phyloP scores from a whole-genome alignment of 1,284 basidiomycete genomes.

The Rhodotorula sp. region DNA sequence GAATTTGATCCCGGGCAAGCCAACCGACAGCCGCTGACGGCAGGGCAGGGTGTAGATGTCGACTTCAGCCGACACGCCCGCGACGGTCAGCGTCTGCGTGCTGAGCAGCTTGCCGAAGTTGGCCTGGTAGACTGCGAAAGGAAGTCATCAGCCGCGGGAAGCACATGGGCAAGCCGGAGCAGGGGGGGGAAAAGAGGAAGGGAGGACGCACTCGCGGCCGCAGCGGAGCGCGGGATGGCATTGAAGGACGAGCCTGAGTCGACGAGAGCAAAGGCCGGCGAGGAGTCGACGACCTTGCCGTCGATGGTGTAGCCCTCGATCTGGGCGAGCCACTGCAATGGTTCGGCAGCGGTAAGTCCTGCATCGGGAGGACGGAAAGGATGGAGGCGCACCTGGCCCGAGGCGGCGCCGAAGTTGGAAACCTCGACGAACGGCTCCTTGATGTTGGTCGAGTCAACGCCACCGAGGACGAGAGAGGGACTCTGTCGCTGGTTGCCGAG shows the following conservation, averaged over 20 bases:
- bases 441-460: neutral
- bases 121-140: neutral
- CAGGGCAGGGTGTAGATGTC: neutral
- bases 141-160: too few relatives aligned
- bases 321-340: neutral
- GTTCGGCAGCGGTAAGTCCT: neutral
- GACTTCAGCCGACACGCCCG: neutral
- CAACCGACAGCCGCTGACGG: rapidly evolving
- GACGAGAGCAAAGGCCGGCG: neutral
- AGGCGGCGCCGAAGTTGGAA: neutral
- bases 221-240: neutral
- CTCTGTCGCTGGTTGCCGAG: too few relatives aligned
- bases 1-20: neutral
- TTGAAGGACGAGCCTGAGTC: neutral
- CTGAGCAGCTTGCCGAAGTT: neutral
- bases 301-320: neutral
- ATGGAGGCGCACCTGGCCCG: neutral
- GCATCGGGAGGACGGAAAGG: neutral
- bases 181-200: neutral
- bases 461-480: neutral
- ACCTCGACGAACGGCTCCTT: neutral
- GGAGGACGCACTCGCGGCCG: neutral
- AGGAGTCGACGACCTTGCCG: neutral
- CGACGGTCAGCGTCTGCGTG: neutral
- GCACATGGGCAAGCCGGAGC: too few relatives aligned